Percentiles rank a stretch among this genome's conserved stretches.
These are phyloP conservation scores for Tuber indicum DNA, from an alignment of 495 filamentous ascomycete genomes.

Conservation along the genomic window DNA sequence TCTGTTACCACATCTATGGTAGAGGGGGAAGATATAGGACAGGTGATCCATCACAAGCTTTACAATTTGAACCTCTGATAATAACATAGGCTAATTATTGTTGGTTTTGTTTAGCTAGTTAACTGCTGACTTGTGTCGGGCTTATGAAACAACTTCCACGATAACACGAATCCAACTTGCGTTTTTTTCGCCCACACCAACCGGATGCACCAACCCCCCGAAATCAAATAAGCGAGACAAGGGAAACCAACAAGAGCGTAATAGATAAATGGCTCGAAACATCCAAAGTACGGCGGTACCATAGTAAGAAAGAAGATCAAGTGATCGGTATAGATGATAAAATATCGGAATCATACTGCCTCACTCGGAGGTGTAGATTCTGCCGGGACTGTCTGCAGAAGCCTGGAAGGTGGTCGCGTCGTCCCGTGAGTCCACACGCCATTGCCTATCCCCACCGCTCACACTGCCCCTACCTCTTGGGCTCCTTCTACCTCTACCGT, in stretches of 20 bases:
- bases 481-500: neutral
- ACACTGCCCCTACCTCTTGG: neutral
- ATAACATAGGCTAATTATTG: neutral
- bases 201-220: neutral
- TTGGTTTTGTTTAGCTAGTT: neutral
- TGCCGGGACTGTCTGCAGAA: neutral
- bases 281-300: neutral
- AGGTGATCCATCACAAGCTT: neutral
- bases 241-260: neutral
- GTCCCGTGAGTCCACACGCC: neutral
- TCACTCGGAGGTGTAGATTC: neutral
- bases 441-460: neutral
- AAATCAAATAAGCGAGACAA: neutral
- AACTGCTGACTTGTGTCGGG: neutral
- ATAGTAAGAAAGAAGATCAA: neutral
- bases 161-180: neutral
- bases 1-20: neutral
- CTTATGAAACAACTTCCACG: neutral
- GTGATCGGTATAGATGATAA: neutral
- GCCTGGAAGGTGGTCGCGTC: neutral
- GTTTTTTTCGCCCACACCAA: neutral
- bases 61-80: neutral
- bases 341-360: neutral
- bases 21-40: neutral
- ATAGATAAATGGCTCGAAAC: neutral